A percentile compares a stretch with the other conserved stretches of the same genome.
phyloP scores from a whole-genome alignment of 176 grass and related monocot species.

The Avena atlantica region DNA sequence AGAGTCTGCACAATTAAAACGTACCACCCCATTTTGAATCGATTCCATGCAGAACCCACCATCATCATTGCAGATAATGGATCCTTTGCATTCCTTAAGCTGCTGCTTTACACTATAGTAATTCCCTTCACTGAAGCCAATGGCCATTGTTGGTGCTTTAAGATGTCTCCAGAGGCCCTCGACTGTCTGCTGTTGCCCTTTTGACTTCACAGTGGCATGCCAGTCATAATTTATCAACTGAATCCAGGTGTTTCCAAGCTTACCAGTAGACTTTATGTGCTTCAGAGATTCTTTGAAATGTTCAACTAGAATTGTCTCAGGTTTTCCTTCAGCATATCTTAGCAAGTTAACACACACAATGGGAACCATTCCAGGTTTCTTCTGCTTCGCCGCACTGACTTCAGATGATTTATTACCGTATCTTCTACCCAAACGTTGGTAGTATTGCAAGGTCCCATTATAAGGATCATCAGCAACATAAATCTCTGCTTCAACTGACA shows the following conservation, averaged over 20 bases:
- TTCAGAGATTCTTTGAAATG: slow-evolving; percentile 86
- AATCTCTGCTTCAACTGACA: slow-evolving; percentile 89
- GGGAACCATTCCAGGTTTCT: slow-evolving; percentile 77
- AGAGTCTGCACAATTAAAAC: slow-evolving; percentile 99
- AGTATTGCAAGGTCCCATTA: slow-evolving; percentile 83
- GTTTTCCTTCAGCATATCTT: slow-evolving; percentile 80
- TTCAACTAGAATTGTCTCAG: slow-evolving; percentile 86
- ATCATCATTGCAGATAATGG: slow-evolving; percentile 63
- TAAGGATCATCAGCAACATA: slow-evolving; percentile 94
- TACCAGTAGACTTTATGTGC: slow-evolving; percentile 69
- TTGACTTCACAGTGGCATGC: slow-evolving; percentile 85
- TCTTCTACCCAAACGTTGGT: slow-evolving; percentile 84
- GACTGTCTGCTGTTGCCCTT: slow-evolving; percentile 83
- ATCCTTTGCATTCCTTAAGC: slow-evolving; percentile 80
- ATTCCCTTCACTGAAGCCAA: slow-evolving; percentile 92
- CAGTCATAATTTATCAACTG: slow-evolving; percentile 99
- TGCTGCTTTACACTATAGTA: slow-evolving; percentile 74
- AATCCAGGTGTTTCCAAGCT: slow-evolving; percentile 80
- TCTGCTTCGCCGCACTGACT: slow-evolving; percentile 62
- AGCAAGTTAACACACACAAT: slow-evolving; percentile 94
- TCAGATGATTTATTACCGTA: slow-evolving; percentile 71
- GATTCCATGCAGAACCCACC: slow-evolving; percentile 80
- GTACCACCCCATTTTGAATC: slow-evolving; percentile 93
- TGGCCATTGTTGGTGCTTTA: slow-evolving; percentile 80
- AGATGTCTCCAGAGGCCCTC: slow-evolving; percentile 88